Conservation (phyloP, 2,329 filamentous ascomycete genomes). For the Arthrobotrys pseudoclavata region DNA sequence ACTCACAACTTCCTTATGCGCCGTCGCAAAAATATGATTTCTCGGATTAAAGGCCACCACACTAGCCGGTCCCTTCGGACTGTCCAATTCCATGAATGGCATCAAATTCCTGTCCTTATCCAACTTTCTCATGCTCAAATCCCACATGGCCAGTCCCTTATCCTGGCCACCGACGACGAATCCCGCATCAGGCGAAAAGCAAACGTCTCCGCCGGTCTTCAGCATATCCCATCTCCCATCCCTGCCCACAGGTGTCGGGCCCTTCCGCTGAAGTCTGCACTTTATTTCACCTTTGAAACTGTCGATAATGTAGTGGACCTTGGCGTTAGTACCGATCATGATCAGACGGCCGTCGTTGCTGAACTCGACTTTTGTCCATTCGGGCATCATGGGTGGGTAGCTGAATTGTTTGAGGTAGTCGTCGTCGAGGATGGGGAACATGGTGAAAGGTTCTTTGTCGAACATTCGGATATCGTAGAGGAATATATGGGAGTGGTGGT, state of each 20-base stretch:
- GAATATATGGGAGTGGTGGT: slow-evolving; percentile 81
- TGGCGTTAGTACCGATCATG: slow-evolving; percentile 84
- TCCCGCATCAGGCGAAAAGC: slow-evolving; percentile 88
- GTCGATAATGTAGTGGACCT: slow-evolving; percentile 92
- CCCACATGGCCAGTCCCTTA: slow-evolving; percentile 86
- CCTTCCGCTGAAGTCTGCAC: slow-evolving; percentile 69
- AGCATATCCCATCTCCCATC: slow-evolving; percentile 65
- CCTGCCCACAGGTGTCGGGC: slow-evolving; percentile 68
- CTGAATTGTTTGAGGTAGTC: slow-evolving; percentile 61
- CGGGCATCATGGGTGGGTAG: slow-evolving; percentile 67
- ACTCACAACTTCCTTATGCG: slow-evolving; percentile 80
- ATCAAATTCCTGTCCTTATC: slow-evolving; percentile 73
- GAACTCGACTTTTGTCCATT: slow-evolving; percentile 93
- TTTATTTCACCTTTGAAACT: slow-evolving; percentile 86
- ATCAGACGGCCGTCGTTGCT: slow-evolving; percentile 94
- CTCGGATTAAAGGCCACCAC: slow-evolving; percentile 90
- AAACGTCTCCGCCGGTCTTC: slow-evolving; percentile 81
- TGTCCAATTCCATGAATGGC: slow-evolving; percentile 72
- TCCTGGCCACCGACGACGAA: slow-evolving; percentile 80
- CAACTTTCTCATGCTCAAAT: slow-evolving; percentile 73
- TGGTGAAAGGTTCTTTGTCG: slow-evolving; percentile 88
- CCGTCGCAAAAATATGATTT: slow-evolving; percentile 91
- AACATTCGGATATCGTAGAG: slow-evolving; percentile 96
- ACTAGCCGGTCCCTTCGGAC: slow-evolving; percentile 75
- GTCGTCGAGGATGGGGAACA: slow-evolving; percentile 81